Conservation (phyloP, 2,329 filamentous ascomycete species). For the Tolypocladium album region DNA sequence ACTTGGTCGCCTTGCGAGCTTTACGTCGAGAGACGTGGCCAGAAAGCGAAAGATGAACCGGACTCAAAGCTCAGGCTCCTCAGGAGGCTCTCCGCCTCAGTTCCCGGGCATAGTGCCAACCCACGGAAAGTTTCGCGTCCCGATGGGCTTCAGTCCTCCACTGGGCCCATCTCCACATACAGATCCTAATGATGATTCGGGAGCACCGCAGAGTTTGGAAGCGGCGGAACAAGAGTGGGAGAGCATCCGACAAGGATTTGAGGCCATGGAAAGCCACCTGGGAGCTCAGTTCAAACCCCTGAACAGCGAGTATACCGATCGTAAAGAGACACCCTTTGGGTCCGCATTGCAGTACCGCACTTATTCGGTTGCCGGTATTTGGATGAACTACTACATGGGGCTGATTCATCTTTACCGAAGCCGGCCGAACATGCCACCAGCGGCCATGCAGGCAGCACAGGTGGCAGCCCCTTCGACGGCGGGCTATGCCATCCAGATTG, state of each 20-base stretch:
- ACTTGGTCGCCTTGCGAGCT: constrained; percentile 68
- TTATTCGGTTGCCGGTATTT: constrained; percentile 77
- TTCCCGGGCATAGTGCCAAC: constrained; percentile 48
- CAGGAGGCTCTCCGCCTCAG: constrained; percentile 25
- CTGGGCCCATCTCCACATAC: constrained; percentile 30
- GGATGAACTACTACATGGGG: constrained; percentile 79
- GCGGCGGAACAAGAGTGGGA: constrained; percentile 72
- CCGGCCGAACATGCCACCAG: constrained; percentile 84
- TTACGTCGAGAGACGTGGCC: constrained; percentile 63
- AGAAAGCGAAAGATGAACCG: constrained; percentile 59
- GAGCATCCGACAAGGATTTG: constrained; percentile 60
- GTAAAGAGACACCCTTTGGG: constrained; percentile 64
- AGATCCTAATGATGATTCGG: constrained; percentile 37
- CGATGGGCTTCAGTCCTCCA: constrained; percentile 44
- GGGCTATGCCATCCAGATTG: constrained; percentile 61
- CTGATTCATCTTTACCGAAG: constrained; percentile 72
- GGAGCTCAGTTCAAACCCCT: constrained; percentile 70
- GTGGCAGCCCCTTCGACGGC: constrained; percentile 65
- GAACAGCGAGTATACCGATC: constrained; percentile 53
- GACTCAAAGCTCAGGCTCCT: constrained; percentile 16
- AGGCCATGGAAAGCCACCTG: constrained; percentile 52
- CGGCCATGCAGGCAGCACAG: constrained; percentile 77
- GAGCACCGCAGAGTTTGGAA: constrained; percentile 54
- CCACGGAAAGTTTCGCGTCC: constrained; percentile 35
- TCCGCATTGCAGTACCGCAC: constrained; percentile 71